Evolutionary conservation across 2,329 filamentous ascomycete genomes (phyloP).

Genomic region (Aspergillus tanneri): DNA sequence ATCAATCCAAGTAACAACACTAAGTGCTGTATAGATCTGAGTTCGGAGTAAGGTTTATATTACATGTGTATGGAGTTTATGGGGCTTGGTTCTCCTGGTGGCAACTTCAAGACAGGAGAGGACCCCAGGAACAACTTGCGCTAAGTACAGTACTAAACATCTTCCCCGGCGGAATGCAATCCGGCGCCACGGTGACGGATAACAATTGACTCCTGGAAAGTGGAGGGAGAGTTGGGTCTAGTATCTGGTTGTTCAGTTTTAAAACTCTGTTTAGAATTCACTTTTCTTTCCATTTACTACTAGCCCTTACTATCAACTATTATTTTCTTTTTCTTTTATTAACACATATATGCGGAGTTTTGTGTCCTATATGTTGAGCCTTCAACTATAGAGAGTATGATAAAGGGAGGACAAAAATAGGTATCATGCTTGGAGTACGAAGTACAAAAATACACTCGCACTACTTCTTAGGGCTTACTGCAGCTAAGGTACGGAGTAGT

Average conservation of each 20-base stretch:
- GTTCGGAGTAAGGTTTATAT: not conserved
- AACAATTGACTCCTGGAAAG: constrained; percentile 16
- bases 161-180: constrained; percentile 31
- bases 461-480: too few relatives aligned
- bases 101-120: constrained; percentile 6
- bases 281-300: constrained; percentile 5
- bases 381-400: too few relatives aligned
- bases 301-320: constrained; percentile 2
- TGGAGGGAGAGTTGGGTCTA: constrained; percentile 9
- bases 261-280: constrained; percentile 1
- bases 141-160: constrained; percentile 1
- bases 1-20: too few relatives aligned
- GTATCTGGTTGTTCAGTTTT: constrained; percentile 2
- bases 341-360: too few relatives aligned
- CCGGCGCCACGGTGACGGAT: constrained; percentile 41
- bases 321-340: constrained; percentile 4
- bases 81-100: constrained; percentile 6
- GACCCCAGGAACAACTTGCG: not conserved
- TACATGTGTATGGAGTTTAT: not conserved
- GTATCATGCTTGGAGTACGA: too few relatives aligned
- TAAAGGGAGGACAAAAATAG: too few relatives aligned
- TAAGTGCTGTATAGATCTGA: too few relatives aligned
- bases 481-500: too few relatives aligned
- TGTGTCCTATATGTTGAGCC: too few relatives aligned
- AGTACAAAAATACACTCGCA: too few relatives aligned